Evolutionary conservation across 768 basidiomycete genomes (phyloP), one percentile per base, ranked within the genome.

Genomic region (Nevesoporus exiguus): DNA sequence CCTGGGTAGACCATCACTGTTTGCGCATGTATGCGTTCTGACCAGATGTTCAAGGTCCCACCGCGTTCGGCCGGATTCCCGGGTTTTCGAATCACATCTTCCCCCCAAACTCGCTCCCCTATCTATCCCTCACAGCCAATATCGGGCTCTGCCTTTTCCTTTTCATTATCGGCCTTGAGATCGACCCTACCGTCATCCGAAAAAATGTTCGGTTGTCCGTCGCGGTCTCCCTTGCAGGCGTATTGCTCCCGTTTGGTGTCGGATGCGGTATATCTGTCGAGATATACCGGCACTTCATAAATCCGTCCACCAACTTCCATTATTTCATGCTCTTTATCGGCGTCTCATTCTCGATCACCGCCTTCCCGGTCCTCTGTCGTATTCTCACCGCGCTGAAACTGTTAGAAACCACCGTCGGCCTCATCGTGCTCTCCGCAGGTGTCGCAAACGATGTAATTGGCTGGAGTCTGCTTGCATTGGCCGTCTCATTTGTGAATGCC

Each of bases 291-390:
- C 64, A 74, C 8, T 96, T 95, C 70, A 82, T 91, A 55, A 76
- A 81, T 58, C 64, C 73, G 0, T 68, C 71, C 49, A 76, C 82
- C 49, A 76, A 83, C 54, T 94, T 88, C 66, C 84, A 90, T 0
- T 79, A 97, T 66, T 98, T 98, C 73, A 85, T 97, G 81, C 83
- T 99, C 37, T 98, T 98, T 72, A 83, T 89, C 29, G 93, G 92
- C 25, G 93, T 96, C 8, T 90, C 93, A 0, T 94, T 84, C 73
- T 86, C 88, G 0, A 92, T 93, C 66, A 93, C 90, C 0, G 90
- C 90, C 0, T 93, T 93, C 62, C 91, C 92, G 0, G 90, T 94
- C 2, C 76, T 94, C n/a, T 92, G 89, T 71, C 80, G 94, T 60
- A 90, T 97, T 68, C 76, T 98, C 47, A 85, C 87, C 0, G 93